Base-by-base conservation (phyloP, 2,329 filamentous ascomycete species). In the Fusarium paranaense region DNA sequence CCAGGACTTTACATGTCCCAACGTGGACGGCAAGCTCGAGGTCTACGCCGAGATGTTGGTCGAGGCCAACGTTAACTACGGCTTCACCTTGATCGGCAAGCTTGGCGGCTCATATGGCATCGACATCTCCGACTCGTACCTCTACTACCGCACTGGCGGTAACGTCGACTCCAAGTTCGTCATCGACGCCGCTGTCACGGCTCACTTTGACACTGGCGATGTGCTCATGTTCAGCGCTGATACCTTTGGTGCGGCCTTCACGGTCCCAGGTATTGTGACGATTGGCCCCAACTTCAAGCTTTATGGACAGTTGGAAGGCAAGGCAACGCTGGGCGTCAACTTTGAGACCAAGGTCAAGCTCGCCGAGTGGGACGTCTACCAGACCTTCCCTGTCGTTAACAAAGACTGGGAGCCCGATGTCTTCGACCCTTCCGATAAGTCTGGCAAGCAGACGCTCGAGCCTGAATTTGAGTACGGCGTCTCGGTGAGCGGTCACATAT, bases 281-380 rank as follows among this genome's bases (percentile, higher is more conserved):
- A 71, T 83, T n/a, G 78, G 81, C 2, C 81, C 81, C 20, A 74
- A 78, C 63, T 70, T 81, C 38, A 77, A 71, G 10, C 68, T 81
- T 32, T 72, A 76, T 42, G 74, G 73, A 4, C 40, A 62, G 32
- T 67, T 78, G 5, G 72, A 80, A 32, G 79, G 75, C 16, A 59
- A 62, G 14, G 50, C 78, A 32, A 69, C 67, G 7, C 40, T 81
- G 5, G 73, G 74, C 37, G 74, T 72, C 11, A 69, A 70, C 18
- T 62, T 81, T 22, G 71, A 81, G 56, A 77, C 76, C 38, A 75
- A 75, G 33, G 69, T 81, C 25, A 71, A 76, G 25, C 71, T 81
- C 45, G 77, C 78, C 33, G 73, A 71, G 56, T 81, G 76, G 80
- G 72, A 80, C 18, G 50, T 70, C 27, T 56, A 62, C 35, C 27